Evolutionary conservation across 495 filamentous ascomycete genomes (phyloP), one percentile per base, ranked within the genome.

Genomic region (Penicillium turbatum): DNA sequence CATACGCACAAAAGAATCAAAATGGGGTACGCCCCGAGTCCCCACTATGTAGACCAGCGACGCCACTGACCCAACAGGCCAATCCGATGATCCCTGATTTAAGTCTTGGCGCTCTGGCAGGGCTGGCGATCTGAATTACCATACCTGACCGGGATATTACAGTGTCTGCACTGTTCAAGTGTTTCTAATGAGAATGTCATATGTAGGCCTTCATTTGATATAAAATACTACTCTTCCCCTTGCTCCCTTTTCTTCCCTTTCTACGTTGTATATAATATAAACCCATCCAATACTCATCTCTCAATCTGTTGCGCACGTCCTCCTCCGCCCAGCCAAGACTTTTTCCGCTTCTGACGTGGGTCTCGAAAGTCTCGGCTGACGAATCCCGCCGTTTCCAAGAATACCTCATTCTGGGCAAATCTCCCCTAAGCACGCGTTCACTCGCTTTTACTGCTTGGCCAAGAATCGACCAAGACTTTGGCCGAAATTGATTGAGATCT

Each of bases 341-440:
- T 11, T 16, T 55, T 62, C 61, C 61, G 61, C 59, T 56, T 46
- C 45, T 30, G 29, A 55, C 56, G 62, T 64, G 64, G 62, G 62
- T 55, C 64, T 36, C 21, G 21, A 54, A 62, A 55, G 51, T 51
- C 55, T 57, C 36, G 64, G 64, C 64, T 67, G 64, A 65, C 64
- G 64, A 67, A 62, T 67, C 61, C 64, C 64, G 64, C 61, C 45
- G 35, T 41, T 46, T 54, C 48, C 62, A 60, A 55, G 47, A 29
- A 26, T 15, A 49, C 49, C 31, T 43, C 45, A 31, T 57, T 50
- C 59, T 58, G 55, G 60, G 56, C 48, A 45, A 57, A 60, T 59
- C 61, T 57, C 57, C 44, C 44, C 56, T 30, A 26, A 35, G 49
- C 42, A 36, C 54, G 51, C 49, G 36, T 53, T 59, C 36, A 52